Percentiles rank a stretch among this genome's conserved stretches.
phyloP scores from a whole-genome alignment of 176 grass and related monocot species.

The Tuctoria greenei region DNA sequence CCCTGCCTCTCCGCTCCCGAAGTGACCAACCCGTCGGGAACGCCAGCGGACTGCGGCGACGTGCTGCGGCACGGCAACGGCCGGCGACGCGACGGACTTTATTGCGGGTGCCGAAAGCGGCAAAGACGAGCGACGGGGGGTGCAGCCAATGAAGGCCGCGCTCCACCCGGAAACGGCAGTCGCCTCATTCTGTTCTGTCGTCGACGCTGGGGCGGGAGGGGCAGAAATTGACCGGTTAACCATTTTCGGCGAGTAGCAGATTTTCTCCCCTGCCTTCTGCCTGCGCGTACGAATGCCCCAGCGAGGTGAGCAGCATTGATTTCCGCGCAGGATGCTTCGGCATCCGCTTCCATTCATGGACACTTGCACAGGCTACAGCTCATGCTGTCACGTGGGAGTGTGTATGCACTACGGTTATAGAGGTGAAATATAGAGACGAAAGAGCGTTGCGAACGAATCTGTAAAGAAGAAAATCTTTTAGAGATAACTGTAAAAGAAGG shows the following conservation, averaged over 20 bases:
- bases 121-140: not conserved
- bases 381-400: slow-evolving; percentile 47
- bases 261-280: not conserved
- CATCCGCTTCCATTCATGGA: slow-evolving; percentile 37
- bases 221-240: slow-evolving; percentile 23
- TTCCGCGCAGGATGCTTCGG: slow-evolving; percentile 41
- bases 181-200: too few species aligned
- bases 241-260: slow-evolving; percentile 24
- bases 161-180: slow-evolving; percentile 15
- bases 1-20: not conserved
- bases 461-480: too few species aligned
- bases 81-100: not conserved
- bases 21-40: not conserved
- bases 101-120: slow-evolving; percentile 8
- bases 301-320: slow-evolving; percentile 37
- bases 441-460: too few species aligned
- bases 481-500: too few species aligned
- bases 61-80: not conserved
- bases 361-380: slow-evolving; percentile 55
- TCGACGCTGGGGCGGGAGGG: not conserved
- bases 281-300: slow-evolving; percentile 19
- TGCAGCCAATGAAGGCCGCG: not conserved
- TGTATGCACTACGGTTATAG: slow-evolving; percentile 33
- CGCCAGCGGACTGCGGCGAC: not conserved
- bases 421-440: too few species aligned